phyloP scores from a whole-genome alignment of 805 yeast genomes.

The Candida odintsovae region DNA sequence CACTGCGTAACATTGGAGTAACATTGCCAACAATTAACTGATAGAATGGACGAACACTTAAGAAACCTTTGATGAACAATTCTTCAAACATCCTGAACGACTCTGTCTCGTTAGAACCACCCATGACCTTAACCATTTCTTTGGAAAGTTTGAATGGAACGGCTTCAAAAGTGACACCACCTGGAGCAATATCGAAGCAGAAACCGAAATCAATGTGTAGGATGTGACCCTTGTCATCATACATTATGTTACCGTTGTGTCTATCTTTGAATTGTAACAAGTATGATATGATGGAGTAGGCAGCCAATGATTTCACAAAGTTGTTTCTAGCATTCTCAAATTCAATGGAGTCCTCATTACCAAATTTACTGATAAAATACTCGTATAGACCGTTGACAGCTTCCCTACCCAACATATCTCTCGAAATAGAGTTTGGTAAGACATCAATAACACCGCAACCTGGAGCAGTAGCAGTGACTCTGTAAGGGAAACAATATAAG shows the following conservation, averaged over 20 bases:
- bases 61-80: conserved; percentile 85
- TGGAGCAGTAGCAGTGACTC: conserved; percentile 98
- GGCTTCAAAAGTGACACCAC: conserved; percentile 97
- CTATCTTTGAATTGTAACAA: conserved; percentile 92
- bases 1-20: conserved; percentile 89
- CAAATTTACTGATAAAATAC: conserved; percentile 86
- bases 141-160: conserved; percentile 95
- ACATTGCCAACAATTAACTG: conserved; percentile 82
- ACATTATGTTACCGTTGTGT: conserved; percentile 97
- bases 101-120: conserved; percentile 81
- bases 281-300: conserved; percentile 87
- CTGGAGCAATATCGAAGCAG: conserved; percentile 98
- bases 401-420: conserved; percentile 98
- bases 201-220: conserved; percentile 97
- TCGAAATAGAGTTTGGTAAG: conserved; percentile 86
- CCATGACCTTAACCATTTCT: conserved; percentile 95
- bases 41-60: conserved; percentile 84
- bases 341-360: conserved; percentile 86
- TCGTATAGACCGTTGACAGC: conserved; percentile 96
- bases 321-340: conserved; percentile 90
- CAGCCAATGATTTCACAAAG: conserved; percentile 90
- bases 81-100: conserved; percentile 94
- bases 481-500: conserved; percentile 83
- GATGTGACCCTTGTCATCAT: conserved; percentile 91
- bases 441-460: conserved; percentile 99